These are phyloP conservation scores for Trichoderma atroviride DNA, from an alignment of 2,329 filamentous ascomycete genomes.

Conservation along the genomic window DNA sequence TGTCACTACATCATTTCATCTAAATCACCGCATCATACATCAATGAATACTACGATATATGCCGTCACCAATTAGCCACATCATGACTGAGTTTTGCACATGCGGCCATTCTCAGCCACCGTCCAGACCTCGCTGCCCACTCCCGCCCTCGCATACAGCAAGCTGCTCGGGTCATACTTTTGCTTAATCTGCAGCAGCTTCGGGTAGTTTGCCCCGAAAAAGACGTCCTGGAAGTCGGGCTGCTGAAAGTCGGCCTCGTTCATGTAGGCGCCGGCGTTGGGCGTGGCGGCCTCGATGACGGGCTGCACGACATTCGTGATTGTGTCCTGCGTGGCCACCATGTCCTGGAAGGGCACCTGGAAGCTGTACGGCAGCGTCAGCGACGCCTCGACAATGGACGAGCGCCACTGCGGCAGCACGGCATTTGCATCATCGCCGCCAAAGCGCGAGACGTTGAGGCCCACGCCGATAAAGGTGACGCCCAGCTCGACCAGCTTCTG, in stretches of 20 bases:
- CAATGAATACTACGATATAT: not conserved
- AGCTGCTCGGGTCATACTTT: slow-evolving; percentile 47
- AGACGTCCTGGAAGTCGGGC: slow-evolving; percentile 48
- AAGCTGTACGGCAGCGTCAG: slow-evolving; percentile 36
- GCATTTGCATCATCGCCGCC: slow-evolving; percentile 35
- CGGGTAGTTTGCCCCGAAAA: slow-evolving; percentile 52
- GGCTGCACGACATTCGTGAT: slow-evolving; percentile 37
- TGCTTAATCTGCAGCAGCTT: slow-evolving; percentile 49
- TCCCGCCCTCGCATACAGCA: slow-evolving; percentile 53
- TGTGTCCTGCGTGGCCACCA: slow-evolving; percentile 35
- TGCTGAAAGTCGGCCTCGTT: slow-evolving; percentile 57
- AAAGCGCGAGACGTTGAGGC: slow-evolving; percentile 6
- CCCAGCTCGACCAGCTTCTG: slow-evolving; percentile 36
- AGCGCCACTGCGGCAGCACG: slow-evolving; percentile 47
- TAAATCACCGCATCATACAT: not conserved
- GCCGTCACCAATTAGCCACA: not conserved
- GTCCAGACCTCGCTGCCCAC: slow-evolving; percentile 57
- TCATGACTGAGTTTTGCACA: slow-evolving; percentile 28
- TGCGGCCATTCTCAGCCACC: slow-evolving; percentile 36
- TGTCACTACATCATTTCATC: not conserved
- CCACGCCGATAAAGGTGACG: slow-evolving; percentile 34
- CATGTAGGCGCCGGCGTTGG: slow-evolving; percentile 50
- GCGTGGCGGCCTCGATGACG: slow-evolving; percentile 36
- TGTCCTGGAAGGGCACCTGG: slow-evolving; percentile 36
- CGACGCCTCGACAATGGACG: slow-evolving; percentile 39